Evolutionary conservation across 208 protist genomes (phyloP), one percentile per base, ranked within the genome.

Genomic region (Trypanosoma vivax): DNA sequence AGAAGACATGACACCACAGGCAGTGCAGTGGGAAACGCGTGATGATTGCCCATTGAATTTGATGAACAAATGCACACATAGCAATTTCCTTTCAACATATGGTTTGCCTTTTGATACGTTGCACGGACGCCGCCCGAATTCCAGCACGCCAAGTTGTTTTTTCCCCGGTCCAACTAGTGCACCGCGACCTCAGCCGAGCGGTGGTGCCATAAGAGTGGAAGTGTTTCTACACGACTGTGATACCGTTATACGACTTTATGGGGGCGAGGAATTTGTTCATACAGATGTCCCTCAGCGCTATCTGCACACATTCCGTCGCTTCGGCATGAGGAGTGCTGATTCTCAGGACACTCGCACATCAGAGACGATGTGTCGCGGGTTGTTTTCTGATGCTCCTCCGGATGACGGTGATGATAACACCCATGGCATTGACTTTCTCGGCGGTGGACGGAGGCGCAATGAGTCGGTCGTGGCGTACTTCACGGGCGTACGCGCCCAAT

Each of bases 381-480:
- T 55, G 57, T 19, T 49, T 23, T 63, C 47, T 13, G 57, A 55
- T 41, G 27, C 34, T 18, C 38, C 45, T n/a, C 25, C 50, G n/a
- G 9, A 38, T 4, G 6, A 30, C 4, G 43, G 49, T 6, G 13
- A 28, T 4, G 35, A 45, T 40, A 45, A 58, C 5, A 57, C 45
- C 11, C 42, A 19, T 13, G 31, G 48, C 25, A 53, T n/a, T 47
- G 63, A 61, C 3, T 73, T 76, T 50, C 38, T 57, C 14, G 48
- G 50, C 23, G 71, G 68, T 42, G 64, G 62, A 25, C 63, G 76
- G 13, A 18, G 71, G 27, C 56, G 59, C 25, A 66, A 64, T 53
- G 71, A 84, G 48, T 63, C 66, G 7, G 49, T 84, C n/a, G 69
- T 84, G n/a, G 65, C 58, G 38, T 59, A 69, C 16, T 60, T 73